Percentiles rank a stretch among this genome's conserved stretches.
Evolutionary conservation across 306 rosid genomes (phyloP).

Genomic region (Notholithocarpus densiflorus): DNA sequence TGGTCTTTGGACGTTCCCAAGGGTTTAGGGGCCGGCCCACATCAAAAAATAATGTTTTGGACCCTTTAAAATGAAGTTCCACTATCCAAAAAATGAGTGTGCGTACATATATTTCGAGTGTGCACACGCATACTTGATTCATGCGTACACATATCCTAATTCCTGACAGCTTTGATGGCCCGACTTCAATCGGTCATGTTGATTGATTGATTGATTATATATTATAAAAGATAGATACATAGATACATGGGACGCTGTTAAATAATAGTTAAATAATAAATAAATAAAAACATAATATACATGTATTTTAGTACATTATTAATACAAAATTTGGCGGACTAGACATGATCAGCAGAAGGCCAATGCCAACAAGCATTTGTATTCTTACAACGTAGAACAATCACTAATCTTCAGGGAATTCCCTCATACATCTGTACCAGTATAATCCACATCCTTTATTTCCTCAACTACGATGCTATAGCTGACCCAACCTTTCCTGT

Average conservation of each 20-base stretch:
- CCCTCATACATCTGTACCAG: neutral
- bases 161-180: no score
- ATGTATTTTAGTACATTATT: constrained; percentile 10
- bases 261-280: neutral
- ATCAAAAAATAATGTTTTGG: no score
- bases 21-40: no score
- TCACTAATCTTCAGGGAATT: neutral
- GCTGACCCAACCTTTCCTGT: constrained; percentile 86
- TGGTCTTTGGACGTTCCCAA: no score
- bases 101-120: no score
- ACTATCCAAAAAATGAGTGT: no score
- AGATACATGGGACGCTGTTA: neutral
- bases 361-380: neutral
- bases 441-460: constrained; percentile 4
- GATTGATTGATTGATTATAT: no score
- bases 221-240: no score
- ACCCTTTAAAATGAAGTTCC: no score
- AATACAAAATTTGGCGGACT: constrained; percentile 20
- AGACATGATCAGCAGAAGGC: neutral
- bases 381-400: neutral
- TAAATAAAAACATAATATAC: neutral
- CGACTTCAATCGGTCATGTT: no score
- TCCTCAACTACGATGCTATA: constrained; percentile 30
- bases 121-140: no score
- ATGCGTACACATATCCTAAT: no score